Evolutionary conservation across 768 basidiomycete genomes (phyloP).

Genomic region (Imleria badia): DNA sequence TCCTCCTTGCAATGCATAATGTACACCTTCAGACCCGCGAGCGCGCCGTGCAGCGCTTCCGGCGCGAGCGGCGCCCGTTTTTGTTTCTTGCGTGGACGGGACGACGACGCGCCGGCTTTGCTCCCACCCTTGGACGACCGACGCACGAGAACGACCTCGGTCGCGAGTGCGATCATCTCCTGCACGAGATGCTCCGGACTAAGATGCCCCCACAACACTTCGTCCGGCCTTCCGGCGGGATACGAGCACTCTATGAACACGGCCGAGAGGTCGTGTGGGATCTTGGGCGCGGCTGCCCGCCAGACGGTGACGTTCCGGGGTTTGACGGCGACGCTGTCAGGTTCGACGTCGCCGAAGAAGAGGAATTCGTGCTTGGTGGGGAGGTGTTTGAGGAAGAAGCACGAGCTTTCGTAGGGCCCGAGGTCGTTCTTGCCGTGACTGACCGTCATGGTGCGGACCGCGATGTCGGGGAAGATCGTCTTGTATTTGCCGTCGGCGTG

Average conservation of each 20-base stretch:
- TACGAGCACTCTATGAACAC: constrained; percentile 97
- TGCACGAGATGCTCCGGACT: constrained; percentile 74
- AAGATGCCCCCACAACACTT: constrained; percentile 81
- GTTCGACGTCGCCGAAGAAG: constrained; percentile 95
- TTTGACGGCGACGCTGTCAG: constrained; percentile 64
- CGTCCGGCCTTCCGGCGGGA: constrained; percentile 65
- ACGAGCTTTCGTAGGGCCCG: constrained; percentile 71
- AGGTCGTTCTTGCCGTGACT: constrained; percentile 64
- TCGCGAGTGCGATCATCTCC: constrained; percentile 71
- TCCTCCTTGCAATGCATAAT: constrained; percentile 89
- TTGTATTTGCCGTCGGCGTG: constrained; percentile 52
- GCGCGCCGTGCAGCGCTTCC: constrained; percentile 49
- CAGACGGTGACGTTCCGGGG: constrained; percentile 73
- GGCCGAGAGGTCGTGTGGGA: constrained; percentile 65
- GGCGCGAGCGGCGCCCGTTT: constrained; percentile 37
- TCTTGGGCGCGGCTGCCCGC: constrained; percentile 76
- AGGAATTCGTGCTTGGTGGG: constrained; percentile 67
- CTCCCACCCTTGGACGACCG: constrained; percentile 28
- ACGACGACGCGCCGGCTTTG: not conserved
- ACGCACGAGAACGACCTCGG: constrained; percentile 57
- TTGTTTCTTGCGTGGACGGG: constrained; percentile 37
- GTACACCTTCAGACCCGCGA: constrained; percentile 66
- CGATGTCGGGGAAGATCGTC: constrained; percentile 51
- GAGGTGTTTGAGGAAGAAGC: constrained; percentile 81
- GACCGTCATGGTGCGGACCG: constrained; percentile 66